Evolutionary conservation across 2,329 filamentous ascomycete genomes (phyloP).

Genomic region (Nigrospora osmanthi): DNA sequence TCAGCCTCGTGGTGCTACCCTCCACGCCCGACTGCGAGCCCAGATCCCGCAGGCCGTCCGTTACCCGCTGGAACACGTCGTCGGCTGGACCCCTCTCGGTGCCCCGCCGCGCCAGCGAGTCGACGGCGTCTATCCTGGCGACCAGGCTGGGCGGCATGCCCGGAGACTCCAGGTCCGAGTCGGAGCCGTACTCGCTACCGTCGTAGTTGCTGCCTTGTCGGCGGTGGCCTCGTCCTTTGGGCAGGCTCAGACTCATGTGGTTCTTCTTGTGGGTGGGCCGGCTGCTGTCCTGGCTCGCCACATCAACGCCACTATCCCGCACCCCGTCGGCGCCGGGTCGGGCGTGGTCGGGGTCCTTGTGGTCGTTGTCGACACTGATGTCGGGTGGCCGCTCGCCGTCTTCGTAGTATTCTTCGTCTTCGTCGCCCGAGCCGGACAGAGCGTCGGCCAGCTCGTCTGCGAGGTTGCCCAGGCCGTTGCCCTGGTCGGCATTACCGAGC

Average conservation of each 20-base stretch:
- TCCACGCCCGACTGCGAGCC: slow-evolving; percentile 67
- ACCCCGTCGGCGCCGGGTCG: slow-evolving; percentile 19
- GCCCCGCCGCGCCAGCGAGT: slow-evolving; percentile 59
- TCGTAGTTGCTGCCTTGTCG: slow-evolving; percentile 55
- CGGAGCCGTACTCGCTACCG: slow-evolving; percentile 66
- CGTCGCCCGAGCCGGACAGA: slow-evolving; percentile 56
- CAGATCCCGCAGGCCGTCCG: slow-evolving; percentile 63
- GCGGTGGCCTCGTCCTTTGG: slow-evolving; percentile 38
- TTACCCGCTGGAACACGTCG: slow-evolving; percentile 60
- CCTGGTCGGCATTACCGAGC: slow-evolving; percentile 32
- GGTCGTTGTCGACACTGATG: slow-evolving; percentile 25
- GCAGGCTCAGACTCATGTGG: slow-evolving; percentile 35
- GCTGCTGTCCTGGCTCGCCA: slow-evolving; percentile 22
- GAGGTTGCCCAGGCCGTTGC: slow-evolving; percentile 64
- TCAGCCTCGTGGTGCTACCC: slow-evolving; percentile 62
- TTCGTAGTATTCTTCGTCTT: slow-evolving; percentile 27
- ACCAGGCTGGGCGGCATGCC: slow-evolving; percentile 61
- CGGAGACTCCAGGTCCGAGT: slow-evolving; percentile 62
- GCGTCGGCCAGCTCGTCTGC: slow-evolving; percentile 75
- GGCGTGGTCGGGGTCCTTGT: slow-evolving; percentile 9
- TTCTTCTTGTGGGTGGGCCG: slow-evolving; percentile 18
- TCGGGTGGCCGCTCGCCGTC: slow-evolving; percentile 27
- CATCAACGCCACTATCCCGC: slow-evolving; percentile 35
- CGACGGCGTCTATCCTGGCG: slow-evolving; percentile 63
- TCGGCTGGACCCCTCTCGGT: slow-evolving; percentile 58